These are phyloP conservation scores for Cladorrhinum sp. DNA, from an alignment of 2,329 filamentous ascomycete species.

Conservation along the genomic window DNA sequence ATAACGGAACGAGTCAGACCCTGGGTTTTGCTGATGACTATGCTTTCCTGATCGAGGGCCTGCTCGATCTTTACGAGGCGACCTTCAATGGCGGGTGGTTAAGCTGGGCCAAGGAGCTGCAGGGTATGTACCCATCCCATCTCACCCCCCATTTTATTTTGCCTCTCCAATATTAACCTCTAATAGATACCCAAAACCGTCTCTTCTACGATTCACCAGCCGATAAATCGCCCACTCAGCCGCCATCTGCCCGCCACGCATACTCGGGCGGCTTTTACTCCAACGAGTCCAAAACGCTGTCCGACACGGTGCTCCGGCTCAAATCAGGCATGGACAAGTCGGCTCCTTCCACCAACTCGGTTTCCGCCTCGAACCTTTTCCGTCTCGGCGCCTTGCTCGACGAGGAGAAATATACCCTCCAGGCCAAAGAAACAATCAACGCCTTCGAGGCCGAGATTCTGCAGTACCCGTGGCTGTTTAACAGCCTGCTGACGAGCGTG, in stretches of 20 bases:
- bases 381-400: slow-evolving; percentile 69
- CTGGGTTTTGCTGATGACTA: slow-evolving; percentile 91
- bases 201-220: slow-evolving; percentile 69
- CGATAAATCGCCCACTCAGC: slow-evolving; percentile 38
- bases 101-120: slow-evolving; percentile 76
- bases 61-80: slow-evolving; percentile 79
- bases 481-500: slow-evolving; percentile 71
- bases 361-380: slow-evolving; percentile 84
- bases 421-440: slow-evolving; percentile 70
- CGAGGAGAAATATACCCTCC: slow-evolving; percentile 59
- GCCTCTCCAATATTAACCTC: not conserved
- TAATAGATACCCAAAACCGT: slow-evolving; percentile 63
- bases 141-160: not conserved
- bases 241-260: slow-evolving; percentile 31
- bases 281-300: slow-evolving; percentile 56
- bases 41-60: slow-evolving; percentile 77
- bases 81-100: slow-evolving; percentile 75
- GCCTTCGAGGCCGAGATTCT: slow-evolving; percentile 90
- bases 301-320: slow-evolving; percentile 73
- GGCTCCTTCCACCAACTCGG: slow-evolving; percentile 84
- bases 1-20: slow-evolving; percentile 59
- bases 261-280: slow-evolving; percentile 68
- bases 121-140: slow-evolving; percentile 60
- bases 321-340: slow-evolving; percentile 96
- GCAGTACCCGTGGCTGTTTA: slow-evolving; percentile 90